Conservation (phyloP, 2,329 filamentous ascomycete species). For the Aspergillus clavatus region DNA sequence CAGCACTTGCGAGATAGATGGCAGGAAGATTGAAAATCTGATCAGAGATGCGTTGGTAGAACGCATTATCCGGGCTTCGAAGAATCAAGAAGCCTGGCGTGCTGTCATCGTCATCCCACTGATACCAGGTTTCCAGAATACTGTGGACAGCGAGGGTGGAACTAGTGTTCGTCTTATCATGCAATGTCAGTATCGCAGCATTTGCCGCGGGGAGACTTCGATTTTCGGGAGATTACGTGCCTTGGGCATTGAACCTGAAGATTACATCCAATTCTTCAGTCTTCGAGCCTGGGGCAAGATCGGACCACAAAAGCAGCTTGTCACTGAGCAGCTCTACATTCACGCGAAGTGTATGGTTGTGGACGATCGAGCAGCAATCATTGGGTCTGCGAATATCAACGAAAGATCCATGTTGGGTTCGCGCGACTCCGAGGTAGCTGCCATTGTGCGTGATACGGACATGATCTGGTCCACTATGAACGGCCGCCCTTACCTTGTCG, state of each 20-base stretch:
- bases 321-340: conserved; percentile 96
- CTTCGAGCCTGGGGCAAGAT: conserved; percentile 90
- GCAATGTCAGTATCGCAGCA: conserved; percentile 94
- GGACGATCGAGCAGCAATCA: conserved; percentile 87
- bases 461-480: conserved; percentile 91
- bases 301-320: conserved; percentile 71
- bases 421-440: conserved; percentile 86
- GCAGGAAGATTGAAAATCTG: conserved; percentile 81
- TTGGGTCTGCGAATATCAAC: conserved; percentile 98
- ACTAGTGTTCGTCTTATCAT: conserved; percentile 93
- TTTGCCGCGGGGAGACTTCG: conserved; percentile 84
- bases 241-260: conserved; percentile 80
- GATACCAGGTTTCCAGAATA: conserved; percentile 98
- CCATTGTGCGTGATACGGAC: conserved; percentile 85
- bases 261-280: conserved; percentile 94
- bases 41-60: conserved; percentile 94
- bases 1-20: conserved; percentile 83
- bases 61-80: conserved; percentile 77
- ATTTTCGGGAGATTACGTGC: conserved; percentile 83
- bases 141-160: conserved; percentile 87
- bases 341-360: conserved; percentile 97
- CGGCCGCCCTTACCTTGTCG: conserved; percentile 81
- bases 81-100: conserved; percentile 83
- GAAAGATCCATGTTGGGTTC: conserved; percentile 91
- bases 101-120: conserved; percentile 86